These are phyloP conservation scores for Gleditsia sinensis DNA, from an alignment of 306 rosid genomes.

Conservation along the genomic window DNA sequence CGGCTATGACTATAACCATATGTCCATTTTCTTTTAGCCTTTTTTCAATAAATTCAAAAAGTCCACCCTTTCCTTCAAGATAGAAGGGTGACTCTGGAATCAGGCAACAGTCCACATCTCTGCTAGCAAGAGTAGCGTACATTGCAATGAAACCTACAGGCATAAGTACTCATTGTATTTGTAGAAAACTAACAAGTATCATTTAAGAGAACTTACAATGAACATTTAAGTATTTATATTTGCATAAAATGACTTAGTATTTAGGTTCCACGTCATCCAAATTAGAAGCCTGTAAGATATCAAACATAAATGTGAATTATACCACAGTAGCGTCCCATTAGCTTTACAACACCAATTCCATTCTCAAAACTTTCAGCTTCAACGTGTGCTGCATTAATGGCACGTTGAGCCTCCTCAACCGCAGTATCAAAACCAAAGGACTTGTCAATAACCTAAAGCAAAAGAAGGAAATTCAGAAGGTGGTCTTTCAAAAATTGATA, in stretches of 20 bases:
- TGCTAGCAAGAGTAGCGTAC: constrained; percentile 91
- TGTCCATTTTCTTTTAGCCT: constrained; percentile 80
- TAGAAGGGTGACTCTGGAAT: constrained; percentile 92
- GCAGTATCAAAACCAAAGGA: constrained; percentile 95
- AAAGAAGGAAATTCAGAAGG: constrained; percentile 29
- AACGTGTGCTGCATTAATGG: constrained; percentile 93
- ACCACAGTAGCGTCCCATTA: constrained; percentile 94
- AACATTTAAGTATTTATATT: constrained; percentile 5
- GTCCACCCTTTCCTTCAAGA: constrained; percentile 91
- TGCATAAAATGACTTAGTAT: background rate
- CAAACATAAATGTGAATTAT: constrained; percentile 28
- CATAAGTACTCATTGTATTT: background rate
- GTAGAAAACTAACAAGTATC: background rate
- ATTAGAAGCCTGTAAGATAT: constrained; percentile 24
- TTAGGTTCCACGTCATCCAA: constrained; percentile 18
- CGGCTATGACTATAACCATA: constrained; percentile 90
- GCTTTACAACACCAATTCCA: constrained; percentile 88
- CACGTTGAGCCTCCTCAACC: constrained; percentile 98
- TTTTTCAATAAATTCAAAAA: constrained; percentile 66
- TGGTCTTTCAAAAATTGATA: constrained; percentile 35
- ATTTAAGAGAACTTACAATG: constrained; percentile 5
- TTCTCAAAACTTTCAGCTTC: constrained; percentile 87
- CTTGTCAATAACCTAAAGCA: constrained; percentile 79
- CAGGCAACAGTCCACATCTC: constrained; percentile 95
- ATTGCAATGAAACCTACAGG: constrained; percentile 87